phyloP scores from a whole-genome alignment of 345 rosid genomes.

The Citrus cavaleriei region DNA sequence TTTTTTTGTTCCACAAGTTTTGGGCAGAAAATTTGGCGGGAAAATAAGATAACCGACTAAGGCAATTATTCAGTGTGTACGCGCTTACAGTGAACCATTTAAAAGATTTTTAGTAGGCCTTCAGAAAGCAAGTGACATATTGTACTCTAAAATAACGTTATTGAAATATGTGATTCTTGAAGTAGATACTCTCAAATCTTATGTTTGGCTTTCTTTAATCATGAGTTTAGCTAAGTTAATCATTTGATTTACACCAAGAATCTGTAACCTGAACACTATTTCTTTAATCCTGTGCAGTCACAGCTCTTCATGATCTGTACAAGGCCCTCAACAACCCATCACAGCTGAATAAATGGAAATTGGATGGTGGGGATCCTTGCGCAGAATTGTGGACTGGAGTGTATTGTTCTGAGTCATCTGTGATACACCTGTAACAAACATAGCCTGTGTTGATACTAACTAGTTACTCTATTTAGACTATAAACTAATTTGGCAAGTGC shows the following conservation, averaged over 20 bases:
- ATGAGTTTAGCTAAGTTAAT: not conserved
- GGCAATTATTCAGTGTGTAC: not conserved
- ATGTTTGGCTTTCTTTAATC: not conserved
- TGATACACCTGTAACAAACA: conserved; percentile 53
- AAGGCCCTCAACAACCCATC: conserved; percentile 46
- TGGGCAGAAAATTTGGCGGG: conserved; percentile 5
- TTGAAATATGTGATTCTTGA: not conserved
- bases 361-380: conserved; percentile 79
- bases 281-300: conserved; percentile 38
- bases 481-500: not conserved
- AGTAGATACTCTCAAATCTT: not conserved
- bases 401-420: conserved; percentile 66
- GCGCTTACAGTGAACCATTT: not conserved
- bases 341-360: conserved; percentile 73
- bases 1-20: no score
- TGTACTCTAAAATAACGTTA: not conserved
- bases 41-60: not conserved
- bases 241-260: not conserved
- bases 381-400: conserved; percentile 83
- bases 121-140: no score
- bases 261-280: conserved; percentile 1
- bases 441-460: not conserved
- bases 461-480: not conserved
- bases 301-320: conserved; percentile 62
- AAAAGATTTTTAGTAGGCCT: not conserved